Evolutionary conservation across 2,329 filamentous ascomycete species (phyloP).

Genomic region (Chaetothyriales sp.): DNA sequence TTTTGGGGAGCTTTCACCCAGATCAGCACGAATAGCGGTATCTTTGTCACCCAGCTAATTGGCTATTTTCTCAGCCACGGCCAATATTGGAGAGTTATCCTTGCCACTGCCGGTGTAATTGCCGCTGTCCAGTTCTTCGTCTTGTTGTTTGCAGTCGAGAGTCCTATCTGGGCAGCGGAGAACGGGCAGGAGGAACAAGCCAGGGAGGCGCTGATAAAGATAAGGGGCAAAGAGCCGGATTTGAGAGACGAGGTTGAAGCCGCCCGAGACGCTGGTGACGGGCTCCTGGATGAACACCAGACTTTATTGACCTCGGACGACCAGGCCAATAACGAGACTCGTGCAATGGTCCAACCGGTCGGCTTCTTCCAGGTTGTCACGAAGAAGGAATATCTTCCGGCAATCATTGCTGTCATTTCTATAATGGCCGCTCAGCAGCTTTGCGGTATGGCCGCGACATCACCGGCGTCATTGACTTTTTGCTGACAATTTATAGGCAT

Average conservation of each 20-base stretch:
- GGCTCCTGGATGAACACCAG: conserved; percentile 49
- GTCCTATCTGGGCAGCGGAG: conserved; percentile 71
- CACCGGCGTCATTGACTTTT: conserved; percentile 45
- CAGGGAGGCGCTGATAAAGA: conserved; percentile 54
- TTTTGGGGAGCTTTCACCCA: conserved; percentile 80
- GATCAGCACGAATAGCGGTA: conserved; percentile 84
- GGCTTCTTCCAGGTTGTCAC: conserved; percentile 46
- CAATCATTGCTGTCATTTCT: conserved; percentile 65
- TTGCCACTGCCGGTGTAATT: conserved; percentile 58
- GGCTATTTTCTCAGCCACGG: conserved; percentile 78
- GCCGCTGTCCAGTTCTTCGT: conserved; percentile 54
- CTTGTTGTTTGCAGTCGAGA: conserved; percentile 69
- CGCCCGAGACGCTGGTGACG: conserved; percentile 12
- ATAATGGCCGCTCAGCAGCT: conserved; percentile 91
- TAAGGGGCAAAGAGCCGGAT: conserved; percentile 56
- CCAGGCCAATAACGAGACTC: conserved; percentile 14
- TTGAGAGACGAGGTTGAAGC: conserved; percentile 58
- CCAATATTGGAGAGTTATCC: conserved; percentile 68
- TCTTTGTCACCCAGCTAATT: conserved; percentile 66
- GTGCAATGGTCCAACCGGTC: conserved; percentile 28
- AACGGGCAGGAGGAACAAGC: conserved; percentile 49
- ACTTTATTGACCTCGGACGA: conserved; percentile 42
- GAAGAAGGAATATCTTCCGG: conserved; percentile 56
- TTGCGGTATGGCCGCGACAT: conserved; percentile 70
- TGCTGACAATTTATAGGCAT: conserved; percentile 49